Evolutionary conservation across 345 rosid genomes (phyloP).

Genomic region (Aurinia saxatilis): DNA sequence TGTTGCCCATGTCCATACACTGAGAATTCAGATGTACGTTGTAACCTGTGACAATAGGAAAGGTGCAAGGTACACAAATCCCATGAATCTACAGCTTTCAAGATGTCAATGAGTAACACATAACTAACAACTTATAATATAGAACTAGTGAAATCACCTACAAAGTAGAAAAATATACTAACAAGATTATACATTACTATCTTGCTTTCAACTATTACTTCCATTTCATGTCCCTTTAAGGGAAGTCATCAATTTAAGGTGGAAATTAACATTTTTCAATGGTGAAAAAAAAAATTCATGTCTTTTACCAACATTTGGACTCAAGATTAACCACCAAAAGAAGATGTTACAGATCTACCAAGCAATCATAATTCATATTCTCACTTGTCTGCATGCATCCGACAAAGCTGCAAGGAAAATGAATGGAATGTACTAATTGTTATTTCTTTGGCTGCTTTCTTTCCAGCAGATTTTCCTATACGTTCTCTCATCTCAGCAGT

Average conservation of each 20-base stretch:
- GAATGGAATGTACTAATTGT: slow-evolving; percentile 94
- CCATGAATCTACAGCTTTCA: neutral
- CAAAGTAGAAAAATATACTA: neutral
- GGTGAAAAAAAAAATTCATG: neutral
- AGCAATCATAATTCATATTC: slow-evolving; percentile 12
- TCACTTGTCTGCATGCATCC: slow-evolving; percentile 90
- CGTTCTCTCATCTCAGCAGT: slow-evolving; percentile 95
- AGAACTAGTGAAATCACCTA: neutral
- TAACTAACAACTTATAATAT: neutral
- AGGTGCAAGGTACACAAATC: neutral
- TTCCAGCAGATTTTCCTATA: slow-evolving; percentile 67
- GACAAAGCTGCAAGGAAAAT: slow-evolving; percentile 86
- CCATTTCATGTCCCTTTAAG: neutral
- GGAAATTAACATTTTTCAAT: neutral
- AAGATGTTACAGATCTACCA: neutral
- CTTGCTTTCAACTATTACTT: neutral
- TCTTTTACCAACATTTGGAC: neutral
- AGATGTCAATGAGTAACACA: neutral
- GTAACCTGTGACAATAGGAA: slow-evolving; percentile 45
- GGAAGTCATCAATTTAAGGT: neutral
- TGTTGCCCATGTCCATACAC: slow-evolving; percentile 90
- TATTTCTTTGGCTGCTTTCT: slow-evolving; percentile 69
- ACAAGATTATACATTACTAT: neutral
- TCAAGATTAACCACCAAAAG: neutral
- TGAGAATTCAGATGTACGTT: slow-evolving; percentile 77